A percentile compares a stretch with the other conserved stretches of the same genome.
These are phyloP conservation scores for Trichoderma semiorbis DNA, from an alignment of 2,329 filamentous ascomycete genomes.

Conservation along the genomic window DNA sequence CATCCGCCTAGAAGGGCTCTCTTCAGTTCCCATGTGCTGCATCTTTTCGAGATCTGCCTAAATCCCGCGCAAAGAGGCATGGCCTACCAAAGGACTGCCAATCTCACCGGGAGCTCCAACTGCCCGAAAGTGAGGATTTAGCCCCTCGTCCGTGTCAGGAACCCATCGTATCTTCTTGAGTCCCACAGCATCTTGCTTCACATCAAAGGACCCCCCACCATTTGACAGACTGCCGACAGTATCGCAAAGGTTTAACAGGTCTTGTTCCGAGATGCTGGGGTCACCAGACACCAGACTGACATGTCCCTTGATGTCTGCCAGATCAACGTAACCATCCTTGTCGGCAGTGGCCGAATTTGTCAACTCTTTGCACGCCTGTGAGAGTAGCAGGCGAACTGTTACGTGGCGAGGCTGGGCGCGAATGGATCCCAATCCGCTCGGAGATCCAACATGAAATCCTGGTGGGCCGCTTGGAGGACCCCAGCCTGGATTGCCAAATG, in stretches of 20 bases:
- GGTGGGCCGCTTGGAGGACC: constrained; percentile 32
- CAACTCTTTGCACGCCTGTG: constrained; percentile 69
- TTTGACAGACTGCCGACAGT: constrained; percentile 84
- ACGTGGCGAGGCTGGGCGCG: constrained; percentile 61
- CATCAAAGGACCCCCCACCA: constrained; percentile 83
- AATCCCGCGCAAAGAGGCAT: constrained; percentile 36
- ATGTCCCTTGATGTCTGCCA: constrained; percentile 63
- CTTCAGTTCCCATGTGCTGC: constrained; percentile 14
- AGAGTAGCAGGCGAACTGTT: constrained; percentile 69
- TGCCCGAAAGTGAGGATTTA: constrained; percentile 40
- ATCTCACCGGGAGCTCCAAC: constrained; percentile 65
- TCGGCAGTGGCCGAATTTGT: constrained; percentile 38
- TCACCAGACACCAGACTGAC: constrained; percentile 54
- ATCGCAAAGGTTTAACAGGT: constrained; percentile 82
- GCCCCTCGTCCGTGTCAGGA: constrained; percentile 45
- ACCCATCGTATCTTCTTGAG: constrained; percentile 54
- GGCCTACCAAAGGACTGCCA: constrained; percentile 59
- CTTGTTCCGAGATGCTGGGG: constrained; percentile 46
- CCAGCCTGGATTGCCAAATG: constrained; percentile 42
- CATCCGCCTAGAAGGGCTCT: constrained; percentile 20
- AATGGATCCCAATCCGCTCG: constrained; percentile 29
- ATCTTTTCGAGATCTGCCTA: constrained; percentile 28
- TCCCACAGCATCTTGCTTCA: constrained; percentile 49
- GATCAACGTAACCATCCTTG: constrained; percentile 64
- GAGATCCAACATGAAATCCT: constrained; percentile 35